phyloP scores from a whole-genome alignment of 2,329 filamentous ascomycete species.

The Diplodia scrobiculata region DNA sequence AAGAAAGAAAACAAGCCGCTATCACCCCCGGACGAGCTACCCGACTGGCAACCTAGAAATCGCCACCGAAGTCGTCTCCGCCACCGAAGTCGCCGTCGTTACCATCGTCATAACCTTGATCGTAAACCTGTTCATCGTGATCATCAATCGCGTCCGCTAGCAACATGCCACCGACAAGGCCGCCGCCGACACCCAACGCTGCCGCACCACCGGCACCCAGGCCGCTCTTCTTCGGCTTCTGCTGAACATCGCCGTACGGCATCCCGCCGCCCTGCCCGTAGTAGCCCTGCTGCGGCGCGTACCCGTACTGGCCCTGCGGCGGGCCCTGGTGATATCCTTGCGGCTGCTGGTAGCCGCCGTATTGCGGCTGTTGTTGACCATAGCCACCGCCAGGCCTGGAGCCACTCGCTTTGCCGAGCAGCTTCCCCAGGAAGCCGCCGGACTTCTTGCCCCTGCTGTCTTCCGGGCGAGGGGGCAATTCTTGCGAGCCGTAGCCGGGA shows the following conservation, averaged over 20 bases:
- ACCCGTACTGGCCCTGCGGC: conserved; percentile 38
- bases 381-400: conserved; percentile 16
- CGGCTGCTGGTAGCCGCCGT: conserved; percentile 33
- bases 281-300: conserved; percentile 38
- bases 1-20: background rate
- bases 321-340: conserved; percentile 37
- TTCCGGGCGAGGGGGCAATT: conserved; percentile 35
- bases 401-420: conserved; percentile 50
- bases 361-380: conserved; percentile 31
- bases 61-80: conserved; percentile 37
- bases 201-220: conserved; percentile 74
- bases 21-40: background rate
- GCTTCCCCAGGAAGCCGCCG: conserved; percentile 54
- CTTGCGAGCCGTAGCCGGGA: conserved; percentile 35
- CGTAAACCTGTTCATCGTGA: conserved; percentile 35
- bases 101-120: conserved; percentile 33
- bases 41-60: conserved; percentile 29
- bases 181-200: conserved; percentile 77
- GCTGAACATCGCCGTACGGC: conserved; percentile 2
- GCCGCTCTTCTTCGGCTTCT: conserved; percentile 51
- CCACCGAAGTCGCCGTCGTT: conserved; percentile 35
- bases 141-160: conserved; percentile 67
- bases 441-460: conserved; percentile 46
- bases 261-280: conserved; percentile 39
- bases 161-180: conserved; percentile 75